Conservation (phyloP, 768 basidiomycete genomes). For the Trametes cinnabarina region DNA sequence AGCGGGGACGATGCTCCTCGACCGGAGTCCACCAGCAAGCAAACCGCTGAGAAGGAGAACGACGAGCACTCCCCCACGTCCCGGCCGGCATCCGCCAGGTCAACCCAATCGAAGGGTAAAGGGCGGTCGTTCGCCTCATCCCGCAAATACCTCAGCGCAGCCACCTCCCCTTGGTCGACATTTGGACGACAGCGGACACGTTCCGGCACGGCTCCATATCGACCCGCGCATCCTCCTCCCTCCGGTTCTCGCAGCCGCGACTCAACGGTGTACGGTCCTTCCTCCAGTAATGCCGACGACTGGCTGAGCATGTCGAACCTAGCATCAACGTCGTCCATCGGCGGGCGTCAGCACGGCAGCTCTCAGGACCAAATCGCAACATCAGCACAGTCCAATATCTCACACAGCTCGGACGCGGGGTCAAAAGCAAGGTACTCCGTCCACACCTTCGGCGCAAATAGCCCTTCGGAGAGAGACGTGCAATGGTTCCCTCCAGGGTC, state of each 20-base stretch:
- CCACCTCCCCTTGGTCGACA: constrained; percentile 22
- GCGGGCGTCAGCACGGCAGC: neutral
- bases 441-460: neutral
- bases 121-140: neutral
- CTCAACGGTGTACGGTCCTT: constrained; percentile 6
- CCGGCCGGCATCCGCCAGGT: neutral
- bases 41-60: constrained; percentile 14
- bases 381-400: neutral
- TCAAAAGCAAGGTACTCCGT: neutral
- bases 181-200: constrained; percentile 17
- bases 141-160: constrained; percentile 3
- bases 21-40: neutral
- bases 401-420: neutral
- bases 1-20: neutral
- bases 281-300: constrained; percentile 10
- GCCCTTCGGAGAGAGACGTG: neutral
- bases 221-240: constrained; percentile 1
- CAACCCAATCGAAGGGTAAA: neutral
- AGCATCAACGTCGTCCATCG: neutral
- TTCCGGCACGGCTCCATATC: neutral
- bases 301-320: neutral
- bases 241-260: constrained; percentile 9
- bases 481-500: neutral
- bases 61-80: neutral
- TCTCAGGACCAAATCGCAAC: neutral